Base-by-base conservation (phyloP, 1,284 basidiomycete genomes). In the Melanopsichium pennsylvanicum region DNA sequence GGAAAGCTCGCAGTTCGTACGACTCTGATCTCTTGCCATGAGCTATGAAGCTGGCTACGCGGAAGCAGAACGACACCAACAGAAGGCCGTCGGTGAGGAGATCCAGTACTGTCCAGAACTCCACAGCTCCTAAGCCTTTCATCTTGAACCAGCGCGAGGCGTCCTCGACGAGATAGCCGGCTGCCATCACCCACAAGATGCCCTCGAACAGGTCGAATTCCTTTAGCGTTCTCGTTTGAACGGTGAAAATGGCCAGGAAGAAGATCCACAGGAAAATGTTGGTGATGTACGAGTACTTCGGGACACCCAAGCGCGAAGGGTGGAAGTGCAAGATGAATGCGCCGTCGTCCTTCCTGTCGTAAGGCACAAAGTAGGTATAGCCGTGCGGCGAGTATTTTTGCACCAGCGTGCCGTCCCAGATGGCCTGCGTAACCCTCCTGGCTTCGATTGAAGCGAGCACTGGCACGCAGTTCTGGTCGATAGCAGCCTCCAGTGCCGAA, bases 41-140 rank as follows among this genome's bases (percentile, higher is more conserved):
- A 5, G 63, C 44, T 9, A 64, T 33, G 31, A 75, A 75, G 50
- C 69, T 64, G 13, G 59, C 60, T 5, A 74, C 46, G 15, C 75
- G 67, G 48, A 74, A 57, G 36, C 40, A 43, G 44, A 77, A 76
- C 1, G 73, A 55, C 16, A 58, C 47, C 19, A 64, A 29, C 9
- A 75, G 61, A 11, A 77, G 46, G 5, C 51, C 43, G 38, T 77
- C 71, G 11, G 74, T 74, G 38, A 51, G 55, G 16, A 75, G 33
- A 35, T 77, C 75, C 27, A 77, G 46, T 15, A 75, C 46, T 12
- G 73, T 59, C 75, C 75, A 77, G 51, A 77, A 71, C 25, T 60
- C 62, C 45, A 75, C 55, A 4, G 71, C 62, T 25, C 70, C 75
- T 1, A 77, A 32, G 9, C 75, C 73, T 10, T 71, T 25, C 45